Evolutionary conservation across 192 early-diverging fungal species (phyloP).

Genomic region (Piromyces finnis): DNA sequence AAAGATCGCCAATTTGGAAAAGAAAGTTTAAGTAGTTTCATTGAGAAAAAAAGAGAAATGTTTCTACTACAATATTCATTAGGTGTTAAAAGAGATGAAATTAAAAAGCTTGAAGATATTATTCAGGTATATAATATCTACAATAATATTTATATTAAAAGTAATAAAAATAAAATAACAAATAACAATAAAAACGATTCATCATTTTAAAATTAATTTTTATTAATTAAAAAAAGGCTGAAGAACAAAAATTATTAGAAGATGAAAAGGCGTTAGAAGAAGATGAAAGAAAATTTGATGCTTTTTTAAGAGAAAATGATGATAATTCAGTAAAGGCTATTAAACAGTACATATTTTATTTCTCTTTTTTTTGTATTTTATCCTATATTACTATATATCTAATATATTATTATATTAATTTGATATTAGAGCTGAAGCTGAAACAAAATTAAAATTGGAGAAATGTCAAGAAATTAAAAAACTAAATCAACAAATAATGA

Average conservation of each 20-base stretch:
- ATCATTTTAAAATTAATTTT: no score
- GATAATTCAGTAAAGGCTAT: constrained; percentile 41
- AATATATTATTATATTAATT: no score
- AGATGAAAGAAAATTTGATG: constrained; percentile 39
- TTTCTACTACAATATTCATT: constrained; percentile 37
- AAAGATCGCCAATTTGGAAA: constrained; percentile 31
- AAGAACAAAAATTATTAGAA: constrained; percentile 38
- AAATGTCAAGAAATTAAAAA: constrained; percentile 43
- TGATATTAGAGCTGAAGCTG: constrained; percentile 30
- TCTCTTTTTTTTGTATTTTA: no score
- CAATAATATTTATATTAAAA: no score
- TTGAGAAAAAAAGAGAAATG: constrained; percentile 39
- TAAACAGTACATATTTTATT: constrained; percentile 15
- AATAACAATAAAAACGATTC: no score
- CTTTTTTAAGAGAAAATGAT: constrained; percentile 39
- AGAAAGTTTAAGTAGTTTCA: constrained; percentile 35
- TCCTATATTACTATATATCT: no score
- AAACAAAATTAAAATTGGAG: constrained; percentile 39
- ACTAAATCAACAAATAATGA: constrained; percentile 35
- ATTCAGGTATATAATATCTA: constrained; percentile 11
- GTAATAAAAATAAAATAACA: no score
- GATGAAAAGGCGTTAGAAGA: constrained; percentile 40
- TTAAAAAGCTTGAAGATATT: constrained; percentile 36
- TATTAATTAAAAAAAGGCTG: constrained; percentile 8
- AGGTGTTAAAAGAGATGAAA: constrained; percentile 37